These are phyloP conservation scores for Colletotrichum sp. DNA, from an alignment of 2,329 filamentous ascomycete genomes.

Conservation along the genomic window DNA sequence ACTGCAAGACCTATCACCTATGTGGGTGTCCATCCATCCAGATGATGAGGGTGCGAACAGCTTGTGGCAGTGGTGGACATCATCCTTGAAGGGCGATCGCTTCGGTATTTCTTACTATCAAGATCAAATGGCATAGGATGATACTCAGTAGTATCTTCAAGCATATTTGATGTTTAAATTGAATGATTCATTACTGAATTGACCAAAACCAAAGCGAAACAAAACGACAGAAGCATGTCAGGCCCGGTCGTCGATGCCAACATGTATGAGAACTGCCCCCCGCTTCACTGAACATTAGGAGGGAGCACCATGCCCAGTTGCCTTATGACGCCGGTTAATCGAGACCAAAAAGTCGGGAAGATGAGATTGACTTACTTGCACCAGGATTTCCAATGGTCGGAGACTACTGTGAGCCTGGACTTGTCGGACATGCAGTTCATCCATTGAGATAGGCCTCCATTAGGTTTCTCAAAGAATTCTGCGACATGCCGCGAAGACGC, in stretches of 20 bases:
- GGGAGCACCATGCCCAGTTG: background rate
- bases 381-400: background rate
- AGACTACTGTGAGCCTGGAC: background rate
- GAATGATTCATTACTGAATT: background rate
- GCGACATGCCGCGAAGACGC: background rate
- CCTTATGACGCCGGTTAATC: too few relatives aligned
- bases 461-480: background rate
- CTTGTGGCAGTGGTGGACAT: too few relatives aligned
- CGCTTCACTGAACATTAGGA: background rate
- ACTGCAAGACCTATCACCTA: too few relatives aligned
- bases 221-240: background rate
- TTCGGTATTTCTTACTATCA: background rate
- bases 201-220: background rate
- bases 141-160: background rate
- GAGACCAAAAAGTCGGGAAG: too few relatives aligned
- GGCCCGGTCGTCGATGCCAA: background rate
- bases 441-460: background rate
- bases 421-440: background rate
- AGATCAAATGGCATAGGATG: background rate
- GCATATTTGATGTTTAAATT: fast-evolving
- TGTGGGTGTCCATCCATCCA: too few relatives aligned
- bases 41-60: too few relatives aligned
- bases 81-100: background rate
- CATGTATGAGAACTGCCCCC: background rate
- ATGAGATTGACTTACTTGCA: background rate